Conservation (phyloP, 2,329 filamentous ascomycete genomes). For the Stagonosporopsis vannaccii region DNA sequence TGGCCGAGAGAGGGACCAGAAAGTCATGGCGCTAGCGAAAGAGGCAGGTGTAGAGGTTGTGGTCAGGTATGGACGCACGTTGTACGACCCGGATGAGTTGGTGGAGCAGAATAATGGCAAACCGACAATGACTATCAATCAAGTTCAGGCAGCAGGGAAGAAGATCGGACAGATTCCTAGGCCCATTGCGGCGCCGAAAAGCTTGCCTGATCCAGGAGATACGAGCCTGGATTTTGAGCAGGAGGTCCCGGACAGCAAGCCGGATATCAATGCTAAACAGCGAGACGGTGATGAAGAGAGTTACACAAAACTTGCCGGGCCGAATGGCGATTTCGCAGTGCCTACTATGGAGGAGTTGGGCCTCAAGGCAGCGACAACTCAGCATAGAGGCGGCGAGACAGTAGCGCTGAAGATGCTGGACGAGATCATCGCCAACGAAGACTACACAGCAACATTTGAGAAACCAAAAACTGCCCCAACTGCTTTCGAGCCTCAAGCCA, state of each 20-base stretch:
- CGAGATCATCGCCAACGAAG: slow-evolving; percentile 66
- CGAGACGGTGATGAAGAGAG: slow-evolving; percentile 63
- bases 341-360: slow-evolving; percentile 76
- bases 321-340: slow-evolving; percentile 72
- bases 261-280: slow-evolving; percentile 67
- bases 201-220: slow-evolving; percentile 70
- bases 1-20: slow-evolving; percentile 68
- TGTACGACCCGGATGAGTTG: slow-evolving; percentile 77
- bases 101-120: slow-evolving; percentile 70
- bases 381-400: slow-evolving; percentile 75
- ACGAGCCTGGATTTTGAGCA: slow-evolving; percentile 67
- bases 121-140: slow-evolving; percentile 76
- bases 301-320: slow-evolving; percentile 70
- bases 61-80: slow-evolving; percentile 68
- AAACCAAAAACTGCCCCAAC: slow-evolving; percentile 80
- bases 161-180: slow-evolving; percentile 68
- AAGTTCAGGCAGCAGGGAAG: slow-evolving; percentile 66
- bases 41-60: slow-evolving; percentile 73
- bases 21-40: slow-evolving; percentile 65
- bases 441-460: slow-evolving; percentile 76
- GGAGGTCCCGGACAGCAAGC: slow-evolving; percentile 57
- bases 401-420: slow-evolving; percentile 66
- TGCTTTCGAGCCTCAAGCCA: slow-evolving; percentile 74
- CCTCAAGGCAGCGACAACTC: slow-evolving; percentile 65
- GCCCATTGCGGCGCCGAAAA: slow-evolving; percentile 66